Base-by-base conservation (phyloP, 2,329 filamentous ascomycete species). In the Scedosporium aurantiacum region DNA sequence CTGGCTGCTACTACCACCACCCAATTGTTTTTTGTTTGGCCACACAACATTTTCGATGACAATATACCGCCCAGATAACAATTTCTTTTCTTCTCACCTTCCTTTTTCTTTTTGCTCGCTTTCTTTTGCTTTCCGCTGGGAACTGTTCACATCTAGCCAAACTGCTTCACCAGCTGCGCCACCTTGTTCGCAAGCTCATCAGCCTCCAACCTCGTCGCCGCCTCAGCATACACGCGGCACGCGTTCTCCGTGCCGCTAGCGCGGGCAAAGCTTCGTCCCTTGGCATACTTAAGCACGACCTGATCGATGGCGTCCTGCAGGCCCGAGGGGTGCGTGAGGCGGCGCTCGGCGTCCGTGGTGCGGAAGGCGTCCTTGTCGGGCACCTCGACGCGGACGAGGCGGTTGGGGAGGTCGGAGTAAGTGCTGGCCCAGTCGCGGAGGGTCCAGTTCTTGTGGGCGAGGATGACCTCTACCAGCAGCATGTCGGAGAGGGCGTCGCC, bases 191-290 rank as follows among this genome's bases (percentile, higher is more conserved):
- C 91, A 64, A 97, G 81, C 73, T 96, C 91, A 69, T 97, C 92
- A 1, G 92, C 91, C 74, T 97, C 93, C 16, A 86, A 89, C 65
- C 89, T 85, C 56, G 90, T 94, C 43, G 89, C 90, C 3, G 94
- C 94, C 76, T 99, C 94, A 6, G 93, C 93, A 71, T 99, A 99
- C 21, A 99, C 92, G 64, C 94, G 84, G 68, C 96, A 92, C 2
- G 91, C 93, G 73, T 99, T 95, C 74, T 99, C 94, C 0, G 94
- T 99, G 32, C 94, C 94, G 66, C 89, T 94, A 43, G 94, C 91
- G 68, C 94, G 87, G 6, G 91, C 94, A 73, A 99, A 99, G 58
- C 89, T 87, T 65, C 94, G 84, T 2, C 90, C 94, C 68, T 89
- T 89, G 69, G 89, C 90, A 76, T 96, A 97, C 74, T 96, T 96